Percentiles rank a stretch among this genome's conserved stretches.
phyloP scores from a whole-genome alignment of 768 basidiomycete genomes.

The Russula ochroleuca region DNA sequence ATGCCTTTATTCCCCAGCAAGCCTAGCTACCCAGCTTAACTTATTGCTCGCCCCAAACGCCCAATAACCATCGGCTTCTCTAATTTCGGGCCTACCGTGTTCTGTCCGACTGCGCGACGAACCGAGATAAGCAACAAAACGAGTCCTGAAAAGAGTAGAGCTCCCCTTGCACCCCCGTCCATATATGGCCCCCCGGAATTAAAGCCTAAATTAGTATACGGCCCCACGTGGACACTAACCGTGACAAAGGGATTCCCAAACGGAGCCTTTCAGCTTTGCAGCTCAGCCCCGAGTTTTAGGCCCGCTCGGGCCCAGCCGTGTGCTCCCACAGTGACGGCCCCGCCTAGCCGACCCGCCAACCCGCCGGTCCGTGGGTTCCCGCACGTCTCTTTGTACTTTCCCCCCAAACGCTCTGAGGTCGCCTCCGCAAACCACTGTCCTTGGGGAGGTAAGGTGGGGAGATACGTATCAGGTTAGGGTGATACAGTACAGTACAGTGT shows the following conservation, averaged over 20 bases:
- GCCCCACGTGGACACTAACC: constrained; percentile 7
- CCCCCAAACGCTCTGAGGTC: not conserved
- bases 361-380: too few species aligned
- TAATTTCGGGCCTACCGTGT: not conserved
- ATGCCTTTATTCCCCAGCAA: constrained; percentile 21
- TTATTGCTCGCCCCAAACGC: not conserved
- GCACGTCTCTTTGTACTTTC: not conserved
- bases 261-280: not conserved
- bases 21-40: constrained; percentile 4
- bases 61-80: not conserved
- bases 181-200: not conserved
- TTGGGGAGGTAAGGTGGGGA: too few species aligned
- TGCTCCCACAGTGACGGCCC: too few species aligned
- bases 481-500: too few species aligned
- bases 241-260: constrained; percentile 23
- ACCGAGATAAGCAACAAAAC: not conserved
- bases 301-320: not conserved
- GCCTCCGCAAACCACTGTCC: not conserved
- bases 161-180: not conserved
- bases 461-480: too few species aligned
- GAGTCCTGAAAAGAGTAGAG: not conserved
- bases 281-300: not conserved
- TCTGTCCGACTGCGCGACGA: not conserved
- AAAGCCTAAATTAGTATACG: constrained; percentile 15
- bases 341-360: not conserved